Base-by-base conservation (phyloP, 1,284 basidiomycete genomes). In the Dichomitus squalens region DNA sequence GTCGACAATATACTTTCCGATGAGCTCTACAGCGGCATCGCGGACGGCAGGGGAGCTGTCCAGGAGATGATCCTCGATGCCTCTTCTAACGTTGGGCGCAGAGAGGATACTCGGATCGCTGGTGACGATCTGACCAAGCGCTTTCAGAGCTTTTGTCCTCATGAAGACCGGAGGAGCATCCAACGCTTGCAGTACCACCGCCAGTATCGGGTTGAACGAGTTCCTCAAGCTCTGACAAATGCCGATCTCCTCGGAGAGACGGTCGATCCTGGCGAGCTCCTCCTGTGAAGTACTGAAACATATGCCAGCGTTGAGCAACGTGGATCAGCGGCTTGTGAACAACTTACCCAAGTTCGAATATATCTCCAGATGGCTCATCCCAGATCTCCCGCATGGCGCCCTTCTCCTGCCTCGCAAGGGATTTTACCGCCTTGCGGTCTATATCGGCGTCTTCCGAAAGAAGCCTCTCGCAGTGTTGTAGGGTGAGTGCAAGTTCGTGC, bases 1-100 rank as follows among this genome's bases (percentile, higher is more conserved):
- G 57, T 93, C 88, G 25, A 96, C 85, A 74, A 98, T 88, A 69
- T 98, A 97, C 74, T 94, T 96, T 27, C 96, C 95, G 57, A 99
- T 92, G 48, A 99, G 78, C 61, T 97, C 95, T 7, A 99, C 92
- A 5, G 96, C 95, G 5, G 94, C 93, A 72, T 99, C 97, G 34
- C 96, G 89, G 18, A 99, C 97, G 25, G 91, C 90, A 0, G 96
- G 88, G 0, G 96, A 98, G 55, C 84, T 88, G 68, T 99, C 96
- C 3, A 91, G 77, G 18, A 99, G 81, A 68, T 96, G 92, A 21
- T 85, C 86, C 73, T 97, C 94, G 61, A 99, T 94, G 0, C 92
- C 87, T 40, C 82, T 79, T 21, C 89, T 86, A 36, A 95, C 92
- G 64, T 85, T 88, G 2, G 81, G 67, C 44, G 84, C 77, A 6